These are phyloP conservation scores for Aplosporella prunicola DNA, from an alignment of 2,329 filamentous ascomycete species.

Conservation along the genomic window DNA sequence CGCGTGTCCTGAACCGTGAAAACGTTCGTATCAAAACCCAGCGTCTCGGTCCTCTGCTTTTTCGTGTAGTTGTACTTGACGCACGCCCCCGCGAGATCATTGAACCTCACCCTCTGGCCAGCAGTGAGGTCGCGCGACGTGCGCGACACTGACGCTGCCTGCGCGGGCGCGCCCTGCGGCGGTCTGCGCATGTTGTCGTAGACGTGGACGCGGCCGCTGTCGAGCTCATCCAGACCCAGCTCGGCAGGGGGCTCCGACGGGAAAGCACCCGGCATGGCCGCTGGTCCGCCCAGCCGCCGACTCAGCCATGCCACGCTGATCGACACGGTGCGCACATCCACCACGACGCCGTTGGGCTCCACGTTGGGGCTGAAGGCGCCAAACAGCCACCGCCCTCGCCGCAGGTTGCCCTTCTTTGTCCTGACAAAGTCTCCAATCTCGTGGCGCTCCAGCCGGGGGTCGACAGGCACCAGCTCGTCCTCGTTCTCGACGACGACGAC, in stretches of 20 bases:
- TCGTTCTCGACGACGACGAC: slow-evolving; percentile 45
- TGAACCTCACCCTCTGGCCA: slow-evolving; percentile 46
- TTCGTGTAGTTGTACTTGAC: slow-evolving; percentile 42
- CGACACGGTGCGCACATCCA: slow-evolving; percentile 38
- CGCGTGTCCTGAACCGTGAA: slow-evolving; percentile 42
- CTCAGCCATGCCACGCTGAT: slow-evolving; percentile 46
- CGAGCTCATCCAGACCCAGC: slow-evolving; percentile 30
- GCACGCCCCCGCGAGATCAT: slow-evolving; percentile 41
- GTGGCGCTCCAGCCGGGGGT: slow-evolving; percentile 28
- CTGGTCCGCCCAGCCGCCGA: slow-evolving; percentile 28
- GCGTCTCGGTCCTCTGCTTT: slow-evolving; percentile 38
- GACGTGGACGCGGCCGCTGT: slow-evolving; percentile 31
- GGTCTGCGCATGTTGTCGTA: slow-evolving; percentile 30
- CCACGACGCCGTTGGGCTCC: slow-evolving; percentile 42
- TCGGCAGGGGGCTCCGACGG: slow-evolving; percentile 23
- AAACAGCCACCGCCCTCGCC: slow-evolving; percentile 43
- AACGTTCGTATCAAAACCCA: slow-evolving; percentile 51
- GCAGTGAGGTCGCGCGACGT: slow-evolving; percentile 27
- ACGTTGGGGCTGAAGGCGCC: slow-evolving; percentile 44
- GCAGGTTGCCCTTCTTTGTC: slow-evolving; percentile 43
- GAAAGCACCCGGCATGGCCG: slow-evolving; percentile 13
- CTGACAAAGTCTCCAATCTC: slow-evolving; percentile 41
- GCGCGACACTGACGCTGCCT: slow-evolving; percentile 1
- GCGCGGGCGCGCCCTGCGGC: slow-evolving; percentile 16
- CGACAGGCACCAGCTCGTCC: slow-evolving; percentile 29